Evolutionary conservation across 805 yeast species (phyloP), one percentile per base, ranked within the genome.

Genomic region (Hanseniaspora clermontiae): DNA sequence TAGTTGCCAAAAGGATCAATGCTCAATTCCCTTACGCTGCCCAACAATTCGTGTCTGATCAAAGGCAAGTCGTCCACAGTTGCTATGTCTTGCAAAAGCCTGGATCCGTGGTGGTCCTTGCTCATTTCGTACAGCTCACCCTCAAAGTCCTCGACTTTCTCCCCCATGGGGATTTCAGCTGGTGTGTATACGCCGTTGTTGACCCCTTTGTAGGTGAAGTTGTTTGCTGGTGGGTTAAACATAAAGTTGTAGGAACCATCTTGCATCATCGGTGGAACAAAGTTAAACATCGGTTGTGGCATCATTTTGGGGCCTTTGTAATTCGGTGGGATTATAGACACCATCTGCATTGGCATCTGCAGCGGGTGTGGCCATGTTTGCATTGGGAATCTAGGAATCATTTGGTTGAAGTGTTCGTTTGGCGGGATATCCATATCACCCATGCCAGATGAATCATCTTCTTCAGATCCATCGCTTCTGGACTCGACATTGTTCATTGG

Each of bases 1-100:
- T 93, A 93, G 68, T 93, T 93, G n/a, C 98, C 98, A 72, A 93
- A 93, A 6, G 97, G 96, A 68, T 90, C 96, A 57, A 75, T 78
- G 97, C 93, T 91, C 60, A 93, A 74, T 67, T 88, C 95, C 55
- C 87, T 83, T 57, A 88, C 83, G 62, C 87, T 83, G 39, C 77
- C 72, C 61, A 81, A 79, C 46, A 88, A 85, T 67, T 93, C 96
- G 57, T 80, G 80, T 70, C 88, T 90, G 49, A 93, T 87, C 65
- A 81, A 72, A 34, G 84, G 77, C n/a, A 73, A 69, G 36, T 77
- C 80, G 11, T 78, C 77, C 48, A 75, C 67, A 62, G 88, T 95
- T 61, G 93, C 74, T 67, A 89, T 95, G 60, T 84, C 80, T 70
- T 91, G 98, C 60, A 91, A 72, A 67, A 86, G 89, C 58, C 98